Evolutionary conservation across 2,329 filamentous ascomycete species (phyloP).

Genomic region (Zymoseptoria brevis): DNA sequence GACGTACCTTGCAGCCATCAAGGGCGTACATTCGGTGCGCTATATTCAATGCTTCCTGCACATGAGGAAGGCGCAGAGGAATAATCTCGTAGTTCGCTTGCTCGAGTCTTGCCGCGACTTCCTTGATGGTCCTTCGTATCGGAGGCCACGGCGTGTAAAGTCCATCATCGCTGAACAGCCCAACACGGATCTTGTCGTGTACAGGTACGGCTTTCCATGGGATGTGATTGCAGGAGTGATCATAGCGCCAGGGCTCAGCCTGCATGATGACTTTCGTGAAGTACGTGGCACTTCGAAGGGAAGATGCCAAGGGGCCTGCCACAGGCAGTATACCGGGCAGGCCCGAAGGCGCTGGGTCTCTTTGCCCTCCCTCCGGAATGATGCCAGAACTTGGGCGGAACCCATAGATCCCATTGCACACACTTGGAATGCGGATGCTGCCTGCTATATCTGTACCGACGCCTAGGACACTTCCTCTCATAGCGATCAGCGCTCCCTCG

Average conservation of each 20-base stretch:
- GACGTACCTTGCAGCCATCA: conserved; percentile 12
- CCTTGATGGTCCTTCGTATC: conserved; percentile 13
- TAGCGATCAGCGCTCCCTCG: conserved; percentile 52
- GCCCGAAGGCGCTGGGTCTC: conserved; percentile 26
- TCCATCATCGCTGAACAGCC: conserved; percentile 16
- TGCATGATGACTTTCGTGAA: conserved; percentile 14
- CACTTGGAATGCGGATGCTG: conserved; percentile 72
- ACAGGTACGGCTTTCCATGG: conserved; percentile 9
- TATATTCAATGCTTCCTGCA: conserved; percentile 8
- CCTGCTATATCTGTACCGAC: conserved; percentile 56
- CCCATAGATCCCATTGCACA: conserved; percentile 48
- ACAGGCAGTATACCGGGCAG: conserved; percentile 26
- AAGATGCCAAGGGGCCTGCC: conserved; percentile 19
- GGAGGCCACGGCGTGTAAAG: conserved; percentile 17
- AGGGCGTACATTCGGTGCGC: conserved; percentile 11
- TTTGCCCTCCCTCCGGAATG: conserved; percentile 29
- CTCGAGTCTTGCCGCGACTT: conserved; percentile 10
- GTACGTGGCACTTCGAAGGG: conserved; percentile 13
- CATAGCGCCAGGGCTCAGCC: conserved; percentile 14
- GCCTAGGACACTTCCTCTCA: conserved; percentile 52
- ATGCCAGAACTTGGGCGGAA: conserved; percentile 14
- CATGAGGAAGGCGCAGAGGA: conserved; percentile 12
- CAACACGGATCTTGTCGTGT: conserved; percentile 14
- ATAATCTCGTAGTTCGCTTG: conserved; percentile 14
- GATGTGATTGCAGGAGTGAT: conserved; percentile 13